Percentiles rank a stretch among this genome's conserved stretches.
phyloP scores from a whole-genome alignment of 2,329 filamentous ascomycete genomes.

The Zymoseptoria tritici region DNA sequence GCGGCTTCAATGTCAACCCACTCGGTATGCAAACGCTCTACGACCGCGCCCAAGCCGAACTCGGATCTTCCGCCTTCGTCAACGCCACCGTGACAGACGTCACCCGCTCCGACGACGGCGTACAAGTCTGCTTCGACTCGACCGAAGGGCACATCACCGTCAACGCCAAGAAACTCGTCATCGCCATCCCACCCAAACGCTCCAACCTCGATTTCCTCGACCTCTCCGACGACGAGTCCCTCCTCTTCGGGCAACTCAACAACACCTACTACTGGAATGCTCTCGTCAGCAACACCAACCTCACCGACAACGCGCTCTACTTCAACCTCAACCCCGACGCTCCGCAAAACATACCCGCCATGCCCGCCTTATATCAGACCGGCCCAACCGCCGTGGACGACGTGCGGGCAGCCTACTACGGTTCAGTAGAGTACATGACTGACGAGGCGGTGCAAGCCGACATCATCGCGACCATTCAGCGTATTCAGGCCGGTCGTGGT shows the following conservation, averaged over 20 bases:
- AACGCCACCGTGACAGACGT: conserved; percentile 13
- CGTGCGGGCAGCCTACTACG: conserved; percentile 8
- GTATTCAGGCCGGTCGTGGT: neutral
- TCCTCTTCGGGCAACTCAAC: conserved; percentile 28
- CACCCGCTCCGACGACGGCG: conserved; percentile 10
- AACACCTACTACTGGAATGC: conserved; percentile 32
- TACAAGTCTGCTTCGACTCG: conserved; percentile 27
- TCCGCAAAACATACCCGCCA: neutral
- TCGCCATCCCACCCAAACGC: conserved; percentile 29
- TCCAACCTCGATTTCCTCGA: conserved; percentile 27
- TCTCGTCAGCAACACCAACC: conserved; percentile 31
- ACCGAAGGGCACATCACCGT: conserved; percentile 26
- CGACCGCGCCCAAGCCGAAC: neutral
- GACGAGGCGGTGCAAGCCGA: conserved; percentile 8
- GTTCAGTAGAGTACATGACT: conserved; percentile 7
- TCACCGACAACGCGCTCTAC: conserved; percentile 16
- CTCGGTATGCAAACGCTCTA: neutral
- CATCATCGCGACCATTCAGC: conserved; percentile 1
- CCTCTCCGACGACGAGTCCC: conserved; percentile 24
- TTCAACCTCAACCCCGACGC: neutral
- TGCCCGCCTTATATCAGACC: neutral
- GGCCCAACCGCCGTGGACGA: conserved; percentile 3
- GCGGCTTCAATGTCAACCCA: neutral
- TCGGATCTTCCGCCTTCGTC: neutral
- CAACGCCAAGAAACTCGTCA: conserved; percentile 29